Evolutionary conservation across 305 asterid species (phyloP), one percentile per base, ranked within the genome.

Genomic region (Fraxinus floribunda): DNA sequence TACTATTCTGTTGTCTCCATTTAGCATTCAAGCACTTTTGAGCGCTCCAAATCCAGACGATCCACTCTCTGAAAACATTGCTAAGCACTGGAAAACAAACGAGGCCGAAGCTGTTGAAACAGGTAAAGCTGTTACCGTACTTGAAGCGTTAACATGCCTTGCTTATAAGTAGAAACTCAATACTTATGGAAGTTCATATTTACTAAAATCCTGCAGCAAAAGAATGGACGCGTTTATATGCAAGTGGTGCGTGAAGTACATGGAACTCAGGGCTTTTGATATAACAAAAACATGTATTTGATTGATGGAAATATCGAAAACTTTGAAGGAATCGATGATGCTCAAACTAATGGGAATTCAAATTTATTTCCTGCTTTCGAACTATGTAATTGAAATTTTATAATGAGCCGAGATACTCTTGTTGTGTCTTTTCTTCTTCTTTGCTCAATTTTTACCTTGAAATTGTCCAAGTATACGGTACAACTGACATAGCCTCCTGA

Each of bases 31-130:
- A 89, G 99, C 99, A 79, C 97, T 95, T 87, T 81, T 95, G 81
- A 95, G 98, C 84, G 99, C 99, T 82, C 99, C 98, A 39, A 95
- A 95, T 85, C 99, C 99, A 0, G 99, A 94, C 32, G 99, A 95
- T 77, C 98, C 99, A 11, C 94, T 95, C 26, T 93, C 98, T 11
- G 99, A 95, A 83, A 95, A 95, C 90, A 93, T 95, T 57, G 99
- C 99, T n/a, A 95, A 94, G 86, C 99, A 95, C 82, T 95, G 99
- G 99, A 95, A 95, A 88, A 38, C 97, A 39, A 95, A 95, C 64
- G 99, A 95, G 85, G 89, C 86, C 30, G 98, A 94, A 87, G 99
- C 99, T 77, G 99, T 95, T 20, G 99, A 95, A 88, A 95, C 99
- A 75, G 99, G 99, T 95, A 30, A 79, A 38, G 77, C 26, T 32